A percentile compares a stretch with the other conserved stretches of the same genome.
These are phyloP conservation scores for Lycium barbarum DNA, from an alignment of 257 asterid genomes.

Conservation along the genomic window DNA sequence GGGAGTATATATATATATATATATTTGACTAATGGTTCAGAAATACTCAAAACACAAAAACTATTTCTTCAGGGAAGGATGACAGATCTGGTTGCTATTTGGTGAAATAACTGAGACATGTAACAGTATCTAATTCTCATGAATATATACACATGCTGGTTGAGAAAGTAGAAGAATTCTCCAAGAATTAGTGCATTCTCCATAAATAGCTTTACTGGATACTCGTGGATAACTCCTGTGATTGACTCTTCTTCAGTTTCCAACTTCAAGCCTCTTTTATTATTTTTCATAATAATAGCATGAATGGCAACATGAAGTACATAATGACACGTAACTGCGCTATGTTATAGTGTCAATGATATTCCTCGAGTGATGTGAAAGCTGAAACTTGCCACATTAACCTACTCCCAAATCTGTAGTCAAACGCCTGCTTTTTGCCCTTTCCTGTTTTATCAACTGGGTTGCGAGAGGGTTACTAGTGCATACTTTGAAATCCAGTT, in stretches of 20 bases:
- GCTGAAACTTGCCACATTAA: background rate
- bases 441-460: background rate
- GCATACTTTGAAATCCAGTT: conserved; percentile 1
- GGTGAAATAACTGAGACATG: background rate
- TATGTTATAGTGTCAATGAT: background rate
- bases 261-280: background rate
- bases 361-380: background rate
- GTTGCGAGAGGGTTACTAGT: background rate
- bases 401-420: background rate
- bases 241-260: background rate
- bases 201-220: background rate
- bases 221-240: background rate
- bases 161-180: background rate
- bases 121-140: background rate
- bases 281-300: background rate
- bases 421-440: background rate
- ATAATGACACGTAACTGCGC: background rate
- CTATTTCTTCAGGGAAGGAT: conserved; percentile 15
- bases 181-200: background rate
- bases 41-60: background rate
- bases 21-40: background rate
- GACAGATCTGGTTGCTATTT: conserved; percentile 20
- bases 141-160: background rate
- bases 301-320: background rate
- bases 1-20: no score